Conservation (phyloP, 129 eudicot species). For the Centella asiatica region DNA sequence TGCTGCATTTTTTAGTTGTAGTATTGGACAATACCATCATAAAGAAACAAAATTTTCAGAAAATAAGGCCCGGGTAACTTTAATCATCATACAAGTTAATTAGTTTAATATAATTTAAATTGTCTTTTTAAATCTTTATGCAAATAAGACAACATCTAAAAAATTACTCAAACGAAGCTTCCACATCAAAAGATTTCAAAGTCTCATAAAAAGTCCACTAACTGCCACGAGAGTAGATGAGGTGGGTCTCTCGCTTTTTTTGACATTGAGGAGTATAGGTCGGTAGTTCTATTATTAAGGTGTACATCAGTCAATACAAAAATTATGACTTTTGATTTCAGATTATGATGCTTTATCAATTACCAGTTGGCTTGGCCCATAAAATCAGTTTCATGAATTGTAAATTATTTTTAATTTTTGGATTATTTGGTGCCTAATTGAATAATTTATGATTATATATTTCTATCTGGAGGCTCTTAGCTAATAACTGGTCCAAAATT, state of each 20-base stretch:
- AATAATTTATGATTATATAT: no score
- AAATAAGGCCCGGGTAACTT: no score
- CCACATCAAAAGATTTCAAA: neutral
- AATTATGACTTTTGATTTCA: neutral
- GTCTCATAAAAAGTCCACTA: neutral
- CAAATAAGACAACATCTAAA: neutral
- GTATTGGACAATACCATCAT: no score
- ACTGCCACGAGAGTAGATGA: constrained; percentile 5
- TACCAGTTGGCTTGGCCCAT: neutral
- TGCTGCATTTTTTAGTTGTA: no score
- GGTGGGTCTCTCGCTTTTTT: constrained; percentile 1
- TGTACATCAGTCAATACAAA: neutral
- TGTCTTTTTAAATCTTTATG: no score
- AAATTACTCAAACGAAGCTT: neutral
- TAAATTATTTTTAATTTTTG: no score
- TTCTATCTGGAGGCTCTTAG: no score
- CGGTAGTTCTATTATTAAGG: neutral
- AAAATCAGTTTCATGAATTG: neutral
- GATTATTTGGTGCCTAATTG: neutral
- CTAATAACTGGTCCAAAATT: no score
- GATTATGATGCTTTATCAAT: constrained; percentile 4
- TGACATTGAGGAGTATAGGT: neutral
- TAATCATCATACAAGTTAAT: no score
- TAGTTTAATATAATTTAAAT: no score
- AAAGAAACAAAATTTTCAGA: no score